Base-by-base conservation (phyloP, 1,284 basidiomycete genomes). In the Athelia sp. region DNA sequence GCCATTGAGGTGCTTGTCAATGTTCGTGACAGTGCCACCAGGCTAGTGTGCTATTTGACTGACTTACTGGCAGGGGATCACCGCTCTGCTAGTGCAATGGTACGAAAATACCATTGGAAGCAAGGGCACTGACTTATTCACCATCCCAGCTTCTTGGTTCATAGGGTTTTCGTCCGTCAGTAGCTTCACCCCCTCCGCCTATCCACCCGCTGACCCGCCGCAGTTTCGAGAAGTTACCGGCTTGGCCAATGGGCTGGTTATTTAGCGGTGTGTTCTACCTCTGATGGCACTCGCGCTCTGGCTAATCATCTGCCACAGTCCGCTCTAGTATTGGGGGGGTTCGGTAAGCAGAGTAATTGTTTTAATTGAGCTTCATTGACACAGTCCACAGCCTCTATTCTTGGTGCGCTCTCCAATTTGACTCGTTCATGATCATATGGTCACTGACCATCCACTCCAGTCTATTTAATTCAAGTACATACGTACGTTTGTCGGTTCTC, bases 1-100 rank as follows among this genome's bases (percentile, higher is more conserved):
- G 55, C 78, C 48, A 66, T 79, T 21, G 77, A 80, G 61, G 77
- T 80, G 6, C 55, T 79, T 29, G 78, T 79, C 59, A 79, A 76
- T 56, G 77, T 76, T 56, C 51, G 69, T 56, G 8, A 6, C 45
- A 38, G 22, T 35, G 6, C 45, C 6, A 17, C 36, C 19, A 19
- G 44, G 13, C 4, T 17, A 22, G 18, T 21, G 46, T 31, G 22
- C 32, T 31, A 43, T 4, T 35, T 49, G 18, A 40, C 43, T n/a
- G 43, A 44, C 4, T 29, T 19, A 49, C n/a, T 32, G 26, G 23
- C 48, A 79, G 77, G 76, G 73, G 2, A 66, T 79, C 48, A 75
- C 78, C 38, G 77, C 77, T 2, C 58, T 80, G 18, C 59, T 80
- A 10, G 78, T 79, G 1, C 78, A 80, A 72, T 65, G 69, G 77